Conservation (phyloP, 2,329 filamentous ascomycete genomes). For the Pyricularia sp. region DNA sequence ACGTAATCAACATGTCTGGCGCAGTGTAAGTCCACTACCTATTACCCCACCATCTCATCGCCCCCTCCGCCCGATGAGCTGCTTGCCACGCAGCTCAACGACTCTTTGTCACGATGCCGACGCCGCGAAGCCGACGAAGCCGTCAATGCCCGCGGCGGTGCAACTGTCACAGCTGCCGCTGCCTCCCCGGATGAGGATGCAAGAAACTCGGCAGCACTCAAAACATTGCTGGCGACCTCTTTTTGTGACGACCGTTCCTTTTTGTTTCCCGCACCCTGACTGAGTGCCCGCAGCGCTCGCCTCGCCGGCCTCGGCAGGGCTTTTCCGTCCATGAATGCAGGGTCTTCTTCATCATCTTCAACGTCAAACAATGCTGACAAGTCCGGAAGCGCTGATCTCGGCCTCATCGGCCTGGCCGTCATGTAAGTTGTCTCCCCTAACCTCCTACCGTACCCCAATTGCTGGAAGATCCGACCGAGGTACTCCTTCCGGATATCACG, state of each 20-base stretch:
- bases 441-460: conserved; percentile 1
- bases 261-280: conserved; percentile 15
- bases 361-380: conserved; percentile 43
- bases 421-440: conserved; percentile 46
- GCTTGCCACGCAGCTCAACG: conserved; percentile 6
- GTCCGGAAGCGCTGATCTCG: conserved; percentile 69
- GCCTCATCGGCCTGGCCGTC: conserved; percentile 87
- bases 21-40: conserved; percentile 49
- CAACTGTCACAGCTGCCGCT: neutral
- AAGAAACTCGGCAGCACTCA: neutral
- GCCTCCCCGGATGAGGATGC: neutral
- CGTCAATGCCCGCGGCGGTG: neutral
- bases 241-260: neutral
- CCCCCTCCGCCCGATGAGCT: conserved; percentile 10
- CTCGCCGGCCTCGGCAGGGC: conserved; percentile 62
- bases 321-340: conserved; percentile 18
- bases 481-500: conserved; percentile 3
- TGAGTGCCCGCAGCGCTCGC: conserved; percentile 52
- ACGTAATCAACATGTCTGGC: conserved; percentile 45
- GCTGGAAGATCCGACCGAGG: neutral
- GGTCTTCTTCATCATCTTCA: conserved; percentile 5
- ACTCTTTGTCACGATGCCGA: neutral
- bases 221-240: conserved; percentile 8
- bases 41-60: conserved; percentile 20
- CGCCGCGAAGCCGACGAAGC: neutral